These are phyloP conservation scores for Cucurbita moschata DNA, from an alignment of 306 rosid genomes.

Conservation along the genomic window DNA sequence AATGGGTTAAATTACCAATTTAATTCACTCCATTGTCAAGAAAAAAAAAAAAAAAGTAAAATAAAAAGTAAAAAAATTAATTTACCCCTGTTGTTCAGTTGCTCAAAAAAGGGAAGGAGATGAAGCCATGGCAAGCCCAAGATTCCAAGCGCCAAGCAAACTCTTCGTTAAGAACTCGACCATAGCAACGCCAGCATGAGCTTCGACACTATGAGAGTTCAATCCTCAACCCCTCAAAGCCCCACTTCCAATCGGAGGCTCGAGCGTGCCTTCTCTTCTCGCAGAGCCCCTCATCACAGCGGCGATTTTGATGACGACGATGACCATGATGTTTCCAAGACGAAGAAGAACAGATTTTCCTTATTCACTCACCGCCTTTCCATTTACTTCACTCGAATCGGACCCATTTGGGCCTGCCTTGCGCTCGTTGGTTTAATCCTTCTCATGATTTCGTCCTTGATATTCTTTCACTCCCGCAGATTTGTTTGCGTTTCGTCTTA, in stretches of 20 bases:
- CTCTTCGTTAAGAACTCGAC: conserved; percentile 1
- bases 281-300: conserved; percentile 36
- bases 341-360: conserved; percentile 37
- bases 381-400: conserved; percentile 36
- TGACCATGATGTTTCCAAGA: conserved; percentile 36
- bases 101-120: neutral
- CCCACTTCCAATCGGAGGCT: conserved; percentile 27
- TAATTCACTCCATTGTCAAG: neutral
- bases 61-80: too few species aligned
- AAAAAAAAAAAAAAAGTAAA: neutral
- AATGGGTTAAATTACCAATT: too few species aligned
- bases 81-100: neutral
- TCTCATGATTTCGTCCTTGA: conserved; percentile 24
- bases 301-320: conserved; percentile 15
- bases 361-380: conserved; percentile 34
- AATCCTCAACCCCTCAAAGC: conserved; percentile 9
- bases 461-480: conserved; percentile 43
- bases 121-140: conserved; percentile 5
- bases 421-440: conserved; percentile 19
- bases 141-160: neutral
- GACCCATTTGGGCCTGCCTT: conserved; percentile 26
- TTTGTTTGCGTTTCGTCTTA: conserved; percentile 64
- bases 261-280: conserved; percentile 58
- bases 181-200: neutral
- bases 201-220: conserved; percentile 10